Conservation (phyloP, 768 basidiomycete species). For the Rossbeevera mucosa region DNA sequence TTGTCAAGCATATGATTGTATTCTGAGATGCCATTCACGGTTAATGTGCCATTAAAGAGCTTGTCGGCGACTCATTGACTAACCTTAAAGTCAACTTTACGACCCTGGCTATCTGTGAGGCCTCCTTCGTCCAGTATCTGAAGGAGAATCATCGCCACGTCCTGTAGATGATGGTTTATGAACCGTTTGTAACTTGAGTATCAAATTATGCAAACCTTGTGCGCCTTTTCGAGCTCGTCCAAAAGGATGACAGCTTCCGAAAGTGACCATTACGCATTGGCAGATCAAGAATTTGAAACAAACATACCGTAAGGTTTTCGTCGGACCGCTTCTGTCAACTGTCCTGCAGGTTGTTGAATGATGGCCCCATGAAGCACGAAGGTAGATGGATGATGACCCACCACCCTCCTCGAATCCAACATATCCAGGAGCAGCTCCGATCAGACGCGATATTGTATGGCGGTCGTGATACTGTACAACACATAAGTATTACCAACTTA, state of each 20-base stretch:
- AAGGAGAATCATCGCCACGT: conserved; percentile 85
- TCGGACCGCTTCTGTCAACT: conserved; percentile 62
- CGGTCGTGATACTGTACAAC: conserved; percentile 75
- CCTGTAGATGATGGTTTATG: conserved; percentile 34
- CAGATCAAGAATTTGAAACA: neutral
- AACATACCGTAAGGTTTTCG: conserved; percentile 50
- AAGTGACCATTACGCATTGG: neutral
- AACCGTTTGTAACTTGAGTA: neutral
- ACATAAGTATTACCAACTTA: neutral
- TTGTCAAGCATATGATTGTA: conserved; percentile 87
- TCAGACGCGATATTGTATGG: conserved; percentile 84
- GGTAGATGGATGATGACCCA: conserved; percentile 23
- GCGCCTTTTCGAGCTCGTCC: conserved; percentile 74
- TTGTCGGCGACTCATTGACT: neutral
- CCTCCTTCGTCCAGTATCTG: conserved; percentile 90
- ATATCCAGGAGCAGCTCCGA: conserved; percentile 91
- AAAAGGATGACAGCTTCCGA: conserved; percentile 54
- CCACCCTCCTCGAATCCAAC: conserved; percentile 74
- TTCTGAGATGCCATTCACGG: conserved; percentile 42
- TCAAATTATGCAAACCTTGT: conserved; percentile 48
- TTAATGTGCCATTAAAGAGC: neutral
- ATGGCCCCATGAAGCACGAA: neutral
- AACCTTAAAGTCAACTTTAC: conserved; percentile 88
- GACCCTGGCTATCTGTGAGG: conserved; percentile 87
- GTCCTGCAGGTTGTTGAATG: conserved; percentile 33